phyloP scores from a whole-genome alignment of 176 grass and related monocot species.

The Aegilops bicornis region DNA sequence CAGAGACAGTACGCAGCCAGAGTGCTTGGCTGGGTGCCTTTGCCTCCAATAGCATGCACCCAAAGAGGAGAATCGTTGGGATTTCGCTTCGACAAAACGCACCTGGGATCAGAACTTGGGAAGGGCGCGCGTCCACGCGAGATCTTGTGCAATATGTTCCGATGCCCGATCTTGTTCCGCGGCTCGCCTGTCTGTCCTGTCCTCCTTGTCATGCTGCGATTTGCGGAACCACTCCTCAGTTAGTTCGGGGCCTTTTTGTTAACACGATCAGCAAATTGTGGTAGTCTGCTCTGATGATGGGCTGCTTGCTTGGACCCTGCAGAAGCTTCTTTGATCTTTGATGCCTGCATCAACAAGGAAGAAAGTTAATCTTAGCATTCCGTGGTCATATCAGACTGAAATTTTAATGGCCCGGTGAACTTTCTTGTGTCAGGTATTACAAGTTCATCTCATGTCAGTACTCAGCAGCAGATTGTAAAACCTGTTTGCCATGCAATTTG shows the following conservation, averaged over 20 bases:
- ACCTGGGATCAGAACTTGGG: not conserved
- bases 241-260: too few species aligned
- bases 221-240: not conserved
- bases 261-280: too few species aligned
- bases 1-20: too few species aligned
- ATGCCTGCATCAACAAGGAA: not conserved
- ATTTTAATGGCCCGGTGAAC: not conserved
- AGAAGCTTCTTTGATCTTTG: not conserved
- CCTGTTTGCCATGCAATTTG: not conserved
- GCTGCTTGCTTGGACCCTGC: not conserved
- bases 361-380: not conserved
- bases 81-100: not conserved
- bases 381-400: not conserved
- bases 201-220: not conserved
- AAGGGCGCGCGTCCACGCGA: not conserved
- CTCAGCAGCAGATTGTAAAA: not conserved
- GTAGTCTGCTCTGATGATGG: not conserved
- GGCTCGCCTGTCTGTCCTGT: not conserved
- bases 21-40: too few species aligned
- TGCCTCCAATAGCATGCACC: not conserved
- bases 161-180: slow-evolving; percentile 40
- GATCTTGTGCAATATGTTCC: slow-evolving; percentile 2
- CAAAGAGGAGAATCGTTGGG: slow-evolving; percentile 1
- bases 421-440: not conserved
- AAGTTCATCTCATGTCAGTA: too few species aligned